These are phyloP conservation scores for Blastobotrys parvus DNA, from an alignment of 805 yeast species.

Conservation along the genomic window DNA sequence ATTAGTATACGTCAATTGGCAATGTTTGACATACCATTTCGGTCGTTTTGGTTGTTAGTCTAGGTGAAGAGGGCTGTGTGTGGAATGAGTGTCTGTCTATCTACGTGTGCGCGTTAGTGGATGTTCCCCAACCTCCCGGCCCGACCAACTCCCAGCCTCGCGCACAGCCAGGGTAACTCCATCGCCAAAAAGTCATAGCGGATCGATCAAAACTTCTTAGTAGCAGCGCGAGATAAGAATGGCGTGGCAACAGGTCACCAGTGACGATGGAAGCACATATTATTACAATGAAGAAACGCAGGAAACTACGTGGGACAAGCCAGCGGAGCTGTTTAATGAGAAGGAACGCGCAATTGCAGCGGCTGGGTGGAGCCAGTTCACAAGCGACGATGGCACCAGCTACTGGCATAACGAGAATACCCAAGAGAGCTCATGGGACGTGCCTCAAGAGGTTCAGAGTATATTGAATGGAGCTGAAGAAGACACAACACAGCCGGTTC, in stretches of 20 bases:
- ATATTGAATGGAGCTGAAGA: conserved; percentile 10
- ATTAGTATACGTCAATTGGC: background rate
- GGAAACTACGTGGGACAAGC: conserved; percentile 77
- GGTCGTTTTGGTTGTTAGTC: no score
- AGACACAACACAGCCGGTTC: background rate
- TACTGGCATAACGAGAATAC: conserved; percentile 65
- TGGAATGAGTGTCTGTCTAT: no score
- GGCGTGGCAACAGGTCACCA: conserved; percentile 57
- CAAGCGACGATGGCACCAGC: conserved; percentile 46
- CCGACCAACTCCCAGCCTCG: no score
- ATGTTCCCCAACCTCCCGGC: no score
- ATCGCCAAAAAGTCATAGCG: no score
- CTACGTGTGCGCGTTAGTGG: no score
- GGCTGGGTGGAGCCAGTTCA: conserved; percentile 47
- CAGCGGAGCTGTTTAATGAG: conserved; percentile 39
- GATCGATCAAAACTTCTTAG: no score
- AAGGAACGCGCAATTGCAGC: conserved; percentile 36
- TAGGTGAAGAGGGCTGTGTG: no score
- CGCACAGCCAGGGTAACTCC: no score
- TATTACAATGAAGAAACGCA: conserved; percentile 60
- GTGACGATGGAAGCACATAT: conserved; percentile 60
- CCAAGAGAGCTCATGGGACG: conserved; percentile 69
- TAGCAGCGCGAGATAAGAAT: no score
- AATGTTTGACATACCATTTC: background rate
- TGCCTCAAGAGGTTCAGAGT: conserved; percentile 46